Percentiles rank a stretch among this genome's conserved stretches.
These are phyloP conservation scores for Croton setiger DNA, from an alignment of 441 rosid genomes.

Conservation along the genomic window DNA sequence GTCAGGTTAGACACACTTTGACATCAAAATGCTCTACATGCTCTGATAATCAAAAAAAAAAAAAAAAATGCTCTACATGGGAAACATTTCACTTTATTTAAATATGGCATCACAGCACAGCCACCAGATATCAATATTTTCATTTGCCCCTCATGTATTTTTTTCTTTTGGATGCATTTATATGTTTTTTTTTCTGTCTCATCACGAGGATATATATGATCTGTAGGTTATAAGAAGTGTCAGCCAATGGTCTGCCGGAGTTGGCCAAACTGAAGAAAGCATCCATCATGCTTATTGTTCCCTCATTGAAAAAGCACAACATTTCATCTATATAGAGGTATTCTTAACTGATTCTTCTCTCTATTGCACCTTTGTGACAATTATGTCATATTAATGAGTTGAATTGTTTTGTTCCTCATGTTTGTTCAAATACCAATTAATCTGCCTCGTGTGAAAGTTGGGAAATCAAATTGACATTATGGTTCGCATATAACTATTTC, in stretches of 20 bases:
- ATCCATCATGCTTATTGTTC: conserved; percentile 84
- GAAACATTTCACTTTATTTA: not conserved
- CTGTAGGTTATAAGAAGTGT: conserved; percentile 90
- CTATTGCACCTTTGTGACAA: not conserved
- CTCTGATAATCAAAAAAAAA: not conserved
- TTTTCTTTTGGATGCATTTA: conserved; percentile 3
- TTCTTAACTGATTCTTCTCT: conserved; percentile 9
- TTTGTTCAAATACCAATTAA: not conserved
- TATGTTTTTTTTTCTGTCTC: conserved; percentile 5
- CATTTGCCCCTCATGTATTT: not conserved
- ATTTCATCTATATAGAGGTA: conserved; percentile 96
- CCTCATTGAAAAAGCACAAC: conserved; percentile 87
- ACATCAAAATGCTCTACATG: not conserved
- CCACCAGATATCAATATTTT: not conserved
- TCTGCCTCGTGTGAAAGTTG: not conserved
- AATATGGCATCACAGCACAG: not conserved
- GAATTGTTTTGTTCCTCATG: not conserved
- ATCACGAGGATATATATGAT: conserved; percentile 1
- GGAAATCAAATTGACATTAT: not conserved
- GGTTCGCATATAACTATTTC: not conserved
- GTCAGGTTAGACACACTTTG: conserved; percentile 69
- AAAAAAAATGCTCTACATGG: not conserved
- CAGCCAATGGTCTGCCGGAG: conserved; percentile 98
- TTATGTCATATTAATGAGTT: not conserved
- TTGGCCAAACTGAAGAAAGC: conserved; percentile 94